Evolutionary conservation across 139 green algal species (phyloP).

Genomic region (Chlorella sp.): DNA sequence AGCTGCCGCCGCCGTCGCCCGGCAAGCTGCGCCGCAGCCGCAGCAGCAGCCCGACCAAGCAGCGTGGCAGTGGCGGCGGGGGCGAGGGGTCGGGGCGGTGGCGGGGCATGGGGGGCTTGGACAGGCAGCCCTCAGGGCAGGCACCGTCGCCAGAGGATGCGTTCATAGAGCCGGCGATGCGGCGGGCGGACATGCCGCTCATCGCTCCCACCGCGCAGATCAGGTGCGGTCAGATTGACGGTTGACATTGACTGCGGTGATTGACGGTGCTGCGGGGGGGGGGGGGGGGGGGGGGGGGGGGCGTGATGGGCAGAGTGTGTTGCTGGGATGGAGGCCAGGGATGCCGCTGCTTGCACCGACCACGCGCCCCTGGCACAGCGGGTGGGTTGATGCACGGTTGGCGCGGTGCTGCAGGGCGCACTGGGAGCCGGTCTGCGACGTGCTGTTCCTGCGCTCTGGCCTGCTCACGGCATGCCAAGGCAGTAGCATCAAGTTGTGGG

Average conservation of each 20-base stretch:
- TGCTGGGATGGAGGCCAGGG: background rate
- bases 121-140: conserved; percentile 8
- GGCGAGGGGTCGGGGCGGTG: background rate
- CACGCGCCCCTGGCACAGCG: conserved; percentile 1
- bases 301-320: background rate
- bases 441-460: conserved; percentile 57
- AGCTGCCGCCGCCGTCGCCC: background rate
- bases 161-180: conserved; percentile 54
- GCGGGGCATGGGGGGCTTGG: background rate
- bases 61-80: background rate
- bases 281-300: background rate
- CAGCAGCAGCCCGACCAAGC: background rate
- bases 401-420: conserved; percentile 53
- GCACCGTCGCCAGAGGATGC: too few relatives aligned
- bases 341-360: background rate
- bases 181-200: conserved; percentile 62
- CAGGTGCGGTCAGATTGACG: too few relatives aligned
- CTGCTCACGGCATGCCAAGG: conserved; percentile 58
- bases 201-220: conserved; percentile 57
- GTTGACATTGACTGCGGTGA: too few relatives aligned
- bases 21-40: background rate
- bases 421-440: conserved; percentile 70
- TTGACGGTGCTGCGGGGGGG: background rate
- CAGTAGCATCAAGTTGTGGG: conserved; percentile 14
- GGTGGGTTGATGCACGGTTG: background rate